Evolutionary conservation across 306 rosid genomes (phyloP).

Genomic region (Malus asiatica): DNA sequence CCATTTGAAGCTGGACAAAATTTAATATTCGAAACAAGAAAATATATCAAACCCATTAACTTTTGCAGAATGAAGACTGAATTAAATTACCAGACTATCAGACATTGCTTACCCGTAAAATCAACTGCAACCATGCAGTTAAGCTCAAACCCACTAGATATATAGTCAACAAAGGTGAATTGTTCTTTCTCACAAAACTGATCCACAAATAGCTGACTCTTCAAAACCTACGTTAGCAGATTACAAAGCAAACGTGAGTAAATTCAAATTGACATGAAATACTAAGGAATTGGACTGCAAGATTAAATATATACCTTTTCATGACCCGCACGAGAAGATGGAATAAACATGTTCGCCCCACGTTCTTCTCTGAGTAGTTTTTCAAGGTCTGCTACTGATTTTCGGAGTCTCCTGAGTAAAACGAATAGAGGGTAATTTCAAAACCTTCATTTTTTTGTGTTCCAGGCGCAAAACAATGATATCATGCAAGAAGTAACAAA

Average conservation of each 20-base stretch:
- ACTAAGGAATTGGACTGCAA: neutral
- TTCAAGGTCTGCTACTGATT: constrained; percentile 66
- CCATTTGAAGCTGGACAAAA: constrained; percentile 75
- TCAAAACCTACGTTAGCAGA: constrained; percentile 38
- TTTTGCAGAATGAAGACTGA: neutral
- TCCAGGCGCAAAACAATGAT: neutral
- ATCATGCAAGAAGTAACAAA: neutral
- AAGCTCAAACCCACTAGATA: constrained; percentile 79
- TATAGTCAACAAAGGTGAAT: constrained; percentile 75
- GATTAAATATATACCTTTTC: constrained; percentile 49
- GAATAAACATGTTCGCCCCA: constrained; percentile 39
- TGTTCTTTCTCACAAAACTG: constrained; percentile 55
- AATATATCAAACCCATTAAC: neutral
- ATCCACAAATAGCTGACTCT: constrained; percentile 80
- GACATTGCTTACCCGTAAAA: constrained; percentile 53
- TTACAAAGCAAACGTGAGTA: constrained; percentile 4
- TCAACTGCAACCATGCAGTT: constrained; percentile 94
- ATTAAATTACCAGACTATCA: neutral
- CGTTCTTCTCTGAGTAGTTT: constrained; percentile 35
- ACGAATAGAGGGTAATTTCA: constrained; percentile 7
- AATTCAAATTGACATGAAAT: neutral
- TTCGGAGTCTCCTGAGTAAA: constrained; percentile 52
- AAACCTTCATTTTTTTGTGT: constrained; percentile 1
- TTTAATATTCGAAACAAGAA: constrained; percentile 8
- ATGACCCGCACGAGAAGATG: constrained; percentile 33